These are phyloP conservation scores for Psidium guajava DNA, from an alignment of 345 rosid genomes.

Conservation along the genomic window DNA sequence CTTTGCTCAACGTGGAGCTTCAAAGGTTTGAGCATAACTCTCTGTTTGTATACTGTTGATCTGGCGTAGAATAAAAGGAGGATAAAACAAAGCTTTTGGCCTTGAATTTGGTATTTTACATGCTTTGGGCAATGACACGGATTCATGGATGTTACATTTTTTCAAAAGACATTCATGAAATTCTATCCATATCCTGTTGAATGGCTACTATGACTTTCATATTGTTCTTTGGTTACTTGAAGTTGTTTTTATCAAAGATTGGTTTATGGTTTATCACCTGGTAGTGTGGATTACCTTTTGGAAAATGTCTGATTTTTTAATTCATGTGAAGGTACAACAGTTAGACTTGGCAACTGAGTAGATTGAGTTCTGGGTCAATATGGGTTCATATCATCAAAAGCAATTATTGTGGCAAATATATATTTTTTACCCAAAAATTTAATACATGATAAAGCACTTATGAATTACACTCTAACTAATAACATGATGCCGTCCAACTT, in stretches of 20 bases:
- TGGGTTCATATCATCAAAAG: neutral
- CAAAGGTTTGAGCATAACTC: slow-evolving; percentile 42
- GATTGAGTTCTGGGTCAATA: neutral
- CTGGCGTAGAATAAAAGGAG: neutral
- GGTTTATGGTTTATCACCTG: neutral
- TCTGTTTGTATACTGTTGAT: neutral
- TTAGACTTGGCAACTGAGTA: neutral
- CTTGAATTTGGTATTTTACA: neutral
- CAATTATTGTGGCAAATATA: neutral
- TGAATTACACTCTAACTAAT: neutral
- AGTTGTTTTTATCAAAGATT: neutral
- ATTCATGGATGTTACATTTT: neutral
- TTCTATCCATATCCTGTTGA: neutral
- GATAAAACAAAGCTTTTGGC: neutral
- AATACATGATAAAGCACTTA: neutral
- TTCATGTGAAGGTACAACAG: neutral
- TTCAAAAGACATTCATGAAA: neutral
- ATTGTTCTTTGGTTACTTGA: neutral
- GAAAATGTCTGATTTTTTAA: neutral
- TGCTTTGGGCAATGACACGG: neutral
- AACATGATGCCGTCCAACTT: neutral
- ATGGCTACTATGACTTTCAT: neutral
- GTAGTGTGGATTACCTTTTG: neutral
- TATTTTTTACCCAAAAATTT: neutral
- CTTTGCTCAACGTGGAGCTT: slow-evolving; percentile 84